A percentile compares a stretch with the other conserved stretches of the same genome.
Evolutionary conservation across 139 green algal species (phyloP).

Genomic region (Micractinium sp.): DNA sequence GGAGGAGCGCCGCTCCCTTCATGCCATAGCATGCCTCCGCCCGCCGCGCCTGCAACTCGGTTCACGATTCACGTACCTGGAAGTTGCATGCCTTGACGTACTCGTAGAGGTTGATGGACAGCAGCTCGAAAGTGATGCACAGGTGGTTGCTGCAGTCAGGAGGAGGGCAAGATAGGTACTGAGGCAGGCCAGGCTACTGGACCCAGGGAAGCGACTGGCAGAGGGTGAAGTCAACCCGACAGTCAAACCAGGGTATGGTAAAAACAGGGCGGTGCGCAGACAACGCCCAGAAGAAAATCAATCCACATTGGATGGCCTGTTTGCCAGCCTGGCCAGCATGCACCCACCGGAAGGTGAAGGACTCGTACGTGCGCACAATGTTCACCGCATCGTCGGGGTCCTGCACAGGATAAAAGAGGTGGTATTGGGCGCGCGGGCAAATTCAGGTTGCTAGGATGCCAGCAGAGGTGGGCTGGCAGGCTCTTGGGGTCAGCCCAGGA

Average conservation of each 20-base stretch:
- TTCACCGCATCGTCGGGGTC: conserved; percentile 25
- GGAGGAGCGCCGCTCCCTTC: conserved; percentile 47
- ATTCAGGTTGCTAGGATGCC: not conserved
- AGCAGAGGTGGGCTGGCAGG: not conserved
- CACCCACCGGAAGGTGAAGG: conserved; percentile 77
- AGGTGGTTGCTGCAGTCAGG: conserved; percentile 70
- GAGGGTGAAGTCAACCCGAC: not conserved
- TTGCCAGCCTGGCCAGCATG: not conserved
- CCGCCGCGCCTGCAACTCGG: no score
- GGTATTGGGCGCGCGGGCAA: not conserved
- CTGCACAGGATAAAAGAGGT: conserved; percentile 32
- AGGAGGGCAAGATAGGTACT: not conserved
- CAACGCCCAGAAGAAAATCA: not conserved
- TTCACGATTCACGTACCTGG: conserved; percentile 56
- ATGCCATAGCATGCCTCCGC: no score
- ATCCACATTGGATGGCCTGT: no score
- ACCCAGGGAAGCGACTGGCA: not conserved
- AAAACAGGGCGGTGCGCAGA: not conserved
- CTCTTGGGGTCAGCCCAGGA: not conserved
- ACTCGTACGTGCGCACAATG: conserved; percentile 93
- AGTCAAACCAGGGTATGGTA: not conserved
- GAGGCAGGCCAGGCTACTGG: no score
- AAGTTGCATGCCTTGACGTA: conserved; percentile 87
- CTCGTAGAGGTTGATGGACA: conserved; percentile 96
- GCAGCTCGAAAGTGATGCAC: conserved; percentile 97